These are phyloP conservation scores for Bidens hawaiensis DNA, from an alignment of 140 eudicot genomes.

Conservation along the genomic window DNA sequence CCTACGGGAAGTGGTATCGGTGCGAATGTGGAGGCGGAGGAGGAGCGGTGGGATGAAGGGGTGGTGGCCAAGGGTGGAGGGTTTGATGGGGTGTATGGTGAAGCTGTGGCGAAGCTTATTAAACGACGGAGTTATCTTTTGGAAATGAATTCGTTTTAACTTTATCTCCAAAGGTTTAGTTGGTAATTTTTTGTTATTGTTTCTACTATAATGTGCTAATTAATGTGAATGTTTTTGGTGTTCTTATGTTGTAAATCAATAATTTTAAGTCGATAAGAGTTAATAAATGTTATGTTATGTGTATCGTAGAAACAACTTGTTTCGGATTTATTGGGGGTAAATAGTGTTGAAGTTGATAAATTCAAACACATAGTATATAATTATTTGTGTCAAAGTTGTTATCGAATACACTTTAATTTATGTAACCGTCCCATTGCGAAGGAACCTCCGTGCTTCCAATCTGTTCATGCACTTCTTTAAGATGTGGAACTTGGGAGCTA, in stretches of 20 bases:
- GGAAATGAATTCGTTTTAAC: conserved; percentile 55
- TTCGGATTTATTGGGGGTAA: not conserved
- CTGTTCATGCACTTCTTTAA: no score
- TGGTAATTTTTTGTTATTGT: conserved; percentile 9
- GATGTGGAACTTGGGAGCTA: no score
- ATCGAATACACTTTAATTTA: no score
- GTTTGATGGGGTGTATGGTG: conserved; percentile 47
- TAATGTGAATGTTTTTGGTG: not conserved
- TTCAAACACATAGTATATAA: not conserved
- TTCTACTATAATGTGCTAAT: conserved; percentile 1
- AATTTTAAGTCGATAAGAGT: not conserved
- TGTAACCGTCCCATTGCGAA: no score
- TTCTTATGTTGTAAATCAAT: conserved; percentile 25
- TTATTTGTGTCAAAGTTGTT: not conserved
- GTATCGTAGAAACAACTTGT: no score
- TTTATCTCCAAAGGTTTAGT: not conserved
- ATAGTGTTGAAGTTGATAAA: not conserved
- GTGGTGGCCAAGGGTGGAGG: conserved; percentile 26
- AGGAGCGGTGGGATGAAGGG: conserved; percentile 35
- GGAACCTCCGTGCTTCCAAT: no score
- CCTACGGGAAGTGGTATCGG: conserved; percentile 25
- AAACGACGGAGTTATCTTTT: conserved; percentile 47
- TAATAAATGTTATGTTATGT: not conserved
- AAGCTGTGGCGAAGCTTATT: conserved; percentile 50
- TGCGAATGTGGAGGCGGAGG: conserved; percentile 10